phyloP scores from a whole-genome alignment of 371 early-diverging fungal species.

The Apophysomyces variabilis region DNA sequence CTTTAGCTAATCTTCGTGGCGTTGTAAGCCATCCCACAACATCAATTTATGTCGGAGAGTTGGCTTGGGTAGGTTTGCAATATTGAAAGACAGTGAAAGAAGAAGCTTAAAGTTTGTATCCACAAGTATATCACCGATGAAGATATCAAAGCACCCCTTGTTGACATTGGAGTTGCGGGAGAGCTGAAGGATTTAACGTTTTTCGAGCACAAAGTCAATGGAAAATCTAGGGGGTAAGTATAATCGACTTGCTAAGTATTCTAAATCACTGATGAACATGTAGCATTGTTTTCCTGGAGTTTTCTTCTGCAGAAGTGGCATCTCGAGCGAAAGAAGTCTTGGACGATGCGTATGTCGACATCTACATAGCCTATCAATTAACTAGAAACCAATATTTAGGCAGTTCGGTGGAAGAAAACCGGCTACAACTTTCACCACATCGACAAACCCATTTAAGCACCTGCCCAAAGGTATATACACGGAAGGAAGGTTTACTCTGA shows the following conservation, averaged over 20 bases:
- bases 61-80: slow-evolving; percentile 50
- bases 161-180: slow-evolving; percentile 41
- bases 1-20: slow-evolving; percentile 36
- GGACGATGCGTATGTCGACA: slow-evolving; percentile 45
- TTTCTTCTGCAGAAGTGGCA: slow-evolving; percentile 46
- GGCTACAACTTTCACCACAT: slow-evolving; percentile 39
- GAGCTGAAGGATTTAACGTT: slow-evolving; percentile 57
- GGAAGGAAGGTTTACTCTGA: neutral
- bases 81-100: neutral
- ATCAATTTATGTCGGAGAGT: slow-evolving; percentile 51
- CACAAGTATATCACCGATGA: slow-evolving; percentile 62
- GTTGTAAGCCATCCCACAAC: slow-evolving; percentile 39
- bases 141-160: slow-evolving; percentile 44
- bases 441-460: slow-evolving; percentile 52
- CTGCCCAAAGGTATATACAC: slow-evolving; percentile 50
- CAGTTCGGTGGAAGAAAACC: slow-evolving; percentile 46
- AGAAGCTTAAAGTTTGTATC: neutral
- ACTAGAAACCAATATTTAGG: slow-evolving; percentile 14
- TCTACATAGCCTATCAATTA: neutral
- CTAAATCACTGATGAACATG: neutral
- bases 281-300: slow-evolving; percentile 58
- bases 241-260: neutral
- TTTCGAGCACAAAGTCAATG: slow-evolving; percentile 68
- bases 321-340: slow-evolving; percentile 40
- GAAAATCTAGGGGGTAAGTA: slow-evolving; percentile 65